Evolutionary conservation across 2,329 filamentous ascomycete genomes (phyloP).

Genomic region (Colletotrichum higginsianum): DNA sequence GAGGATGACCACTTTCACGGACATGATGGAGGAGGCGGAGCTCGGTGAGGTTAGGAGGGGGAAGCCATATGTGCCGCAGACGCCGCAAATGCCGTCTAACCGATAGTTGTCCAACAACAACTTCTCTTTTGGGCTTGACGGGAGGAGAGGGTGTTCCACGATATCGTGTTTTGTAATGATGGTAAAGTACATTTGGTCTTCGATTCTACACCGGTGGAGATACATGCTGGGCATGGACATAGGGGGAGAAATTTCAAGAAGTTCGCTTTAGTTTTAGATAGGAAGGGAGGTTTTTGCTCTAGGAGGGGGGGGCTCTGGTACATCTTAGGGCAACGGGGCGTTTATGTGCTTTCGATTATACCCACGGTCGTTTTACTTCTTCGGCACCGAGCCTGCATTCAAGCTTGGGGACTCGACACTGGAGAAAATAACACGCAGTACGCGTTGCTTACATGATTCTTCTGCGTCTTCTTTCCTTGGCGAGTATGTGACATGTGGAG

Average conservation of each 20-base stretch:
- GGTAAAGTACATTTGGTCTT: conserved; percentile 6
- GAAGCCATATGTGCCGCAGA: conserved; percentile 57
- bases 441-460: not conserved
- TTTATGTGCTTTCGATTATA: conserved; percentile 2
- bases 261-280: not conserved
- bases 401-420: not conserved
- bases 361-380: conserved; percentile 20
- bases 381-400: too few species aligned
- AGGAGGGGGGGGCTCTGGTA: not conserved
- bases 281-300: not conserved
- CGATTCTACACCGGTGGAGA: conserved; percentile 2
- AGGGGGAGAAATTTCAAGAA: not conserved
- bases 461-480: not conserved
- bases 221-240: conserved; percentile 8
- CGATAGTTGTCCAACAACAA: not conserved
- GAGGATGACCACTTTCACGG: conserved; percentile 65
- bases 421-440: too few species aligned
- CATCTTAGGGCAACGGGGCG: not conserved
- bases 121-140: not conserved
- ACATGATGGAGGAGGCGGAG: conserved; percentile 66
- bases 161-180: conserved; percentile 21
- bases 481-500: not conserved
- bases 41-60: conserved; percentile 59
- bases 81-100: conserved; percentile 21
- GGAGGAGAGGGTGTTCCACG: not conserved